Conservation (phyloP, 768 basidiomycete genomes). For the Rhizopogon sp. region DNA sequence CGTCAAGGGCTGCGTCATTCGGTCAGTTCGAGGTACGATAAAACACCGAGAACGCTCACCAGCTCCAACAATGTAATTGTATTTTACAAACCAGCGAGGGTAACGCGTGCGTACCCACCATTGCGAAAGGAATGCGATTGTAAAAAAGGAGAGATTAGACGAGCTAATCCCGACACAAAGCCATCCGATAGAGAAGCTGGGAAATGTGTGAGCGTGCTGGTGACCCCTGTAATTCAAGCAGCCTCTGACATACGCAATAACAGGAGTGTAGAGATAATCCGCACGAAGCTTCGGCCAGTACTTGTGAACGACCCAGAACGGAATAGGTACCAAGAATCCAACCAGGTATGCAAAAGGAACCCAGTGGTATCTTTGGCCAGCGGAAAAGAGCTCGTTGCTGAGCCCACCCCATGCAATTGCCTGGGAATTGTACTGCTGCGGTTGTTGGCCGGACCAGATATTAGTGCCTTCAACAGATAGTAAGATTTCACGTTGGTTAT, state of each 20-base stretch:
- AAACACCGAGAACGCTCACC: slow-evolving; percentile 22
- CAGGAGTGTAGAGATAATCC: slow-evolving; percentile 44
- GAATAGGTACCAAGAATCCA: slow-evolving; percentile 47
- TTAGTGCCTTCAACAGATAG: slow-evolving; percentile 50
- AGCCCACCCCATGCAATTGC: slow-evolving; percentile 60
- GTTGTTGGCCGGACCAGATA: slow-evolving; percentile 53
- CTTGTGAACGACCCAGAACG: slow-evolving; percentile 45
- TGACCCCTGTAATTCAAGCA: neutral
- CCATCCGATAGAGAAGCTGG: slow-evolving; percentile 34
- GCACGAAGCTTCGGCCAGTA: slow-evolving; percentile 40
- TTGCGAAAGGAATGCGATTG: slow-evolving; percentile 55
- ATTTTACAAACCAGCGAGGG: slow-evolving; percentile 63
- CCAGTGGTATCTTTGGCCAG: slow-evolving; percentile 43
- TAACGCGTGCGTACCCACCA: slow-evolving; percentile 52
- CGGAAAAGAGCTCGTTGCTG: slow-evolving; percentile 38
- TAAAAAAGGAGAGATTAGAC: slow-evolving; percentile 38
- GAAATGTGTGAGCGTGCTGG: slow-evolving; percentile 1
- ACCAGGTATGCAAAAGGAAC: slow-evolving; percentile 43
- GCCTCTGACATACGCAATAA: slow-evolving; percentile 31
- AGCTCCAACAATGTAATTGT: slow-evolving; percentile 65
- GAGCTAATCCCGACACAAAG: slow-evolving; percentile 56
- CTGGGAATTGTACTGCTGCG: slow-evolving; percentile 50
- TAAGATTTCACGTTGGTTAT: slow-evolving; percentile 48
- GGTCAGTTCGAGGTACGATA: neutral
- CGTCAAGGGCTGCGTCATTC: slow-evolving; percentile 26